Base-by-base conservation (phyloP, 2,329 filamentous ascomycete genomes). In the Aureobasidium subglaciale region DNA sequence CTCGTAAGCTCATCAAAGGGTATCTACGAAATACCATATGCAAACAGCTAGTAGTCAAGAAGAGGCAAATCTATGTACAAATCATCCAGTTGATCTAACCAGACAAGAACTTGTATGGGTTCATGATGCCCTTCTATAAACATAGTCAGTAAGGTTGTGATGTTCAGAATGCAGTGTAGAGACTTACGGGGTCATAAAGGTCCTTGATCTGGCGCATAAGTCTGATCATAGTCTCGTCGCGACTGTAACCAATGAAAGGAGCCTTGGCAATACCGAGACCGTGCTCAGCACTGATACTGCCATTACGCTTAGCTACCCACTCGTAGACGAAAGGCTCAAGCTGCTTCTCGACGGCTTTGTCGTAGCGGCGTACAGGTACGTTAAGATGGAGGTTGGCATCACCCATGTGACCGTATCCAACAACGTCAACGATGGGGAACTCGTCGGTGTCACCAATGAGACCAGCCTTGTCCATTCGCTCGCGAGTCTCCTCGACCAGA, bases 361-460 rank as follows among this genome's bases (percentile, higher is more conserved):
- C 89, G 71, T 93, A 97, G 59, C 85, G 76, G 59, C 91, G 78
- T 16, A 89, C 87, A 1, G 88, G 81, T 30, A 99, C 82, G 71
- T 99, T 99, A 62, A 99, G 78, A 73, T 99, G 95, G 61, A 99
- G 73, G 72, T 99, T 99, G 3, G 87, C 84, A 72, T 99, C 93
- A 35, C 93, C 95, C 91, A 99, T 97, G 71, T 99, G 93, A 30
- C 93, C 93, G 68, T 96, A 99, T 18, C 93, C 93, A 18, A 96
- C 83, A n/a, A 96, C 91, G 57, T 86, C 87, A 1, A 95, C 81
- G 5, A 95, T 91, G 1, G 91, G 89, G 68, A 85, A 81, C 2
- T 84, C 83, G 5, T 85, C 83, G 41, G 89, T 85, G 53, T 89
- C 87, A 46, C 74, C 71, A 37, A 95, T 78, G 2, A 97, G 78